Evolutionary conservation across 768 basidiomycete genomes (phyloP), one percentile per base, ranked within the genome.

Genomic region (Suillus plorans): DNA sequence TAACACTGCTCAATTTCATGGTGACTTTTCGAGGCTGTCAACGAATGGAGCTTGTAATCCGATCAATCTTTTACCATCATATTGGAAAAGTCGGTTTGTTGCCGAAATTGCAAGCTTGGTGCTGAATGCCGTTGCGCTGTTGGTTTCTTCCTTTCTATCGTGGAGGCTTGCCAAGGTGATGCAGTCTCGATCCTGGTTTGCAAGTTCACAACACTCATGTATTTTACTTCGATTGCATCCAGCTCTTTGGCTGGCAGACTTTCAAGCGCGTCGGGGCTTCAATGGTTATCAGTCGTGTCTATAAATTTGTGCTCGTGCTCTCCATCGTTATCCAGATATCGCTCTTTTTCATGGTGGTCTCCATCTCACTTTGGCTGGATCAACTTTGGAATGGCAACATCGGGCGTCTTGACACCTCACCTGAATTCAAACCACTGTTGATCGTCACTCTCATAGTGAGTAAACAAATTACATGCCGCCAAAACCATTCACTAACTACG

Each of bases 251-350:
- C 52, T 94, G 91, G 91, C 90, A 91, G 75, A 94, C 91, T 0
- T 94, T 93, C 83, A 92, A 92, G 75, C 89, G 91, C 63, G 86
- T 93, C 60, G 91, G 92, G 44, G 91, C 92, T 13, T 90, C 88
- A 7, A 77, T 85, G 68, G 81, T 80, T 13, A 91, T 94, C 76
- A 90, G 89, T 74, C 84, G 87, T 42, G 75, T 90, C 65, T 94
- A 94, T 81, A 90, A 86, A 74, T 77, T 87, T 56, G 87, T 92
- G 63, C 81, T 92, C 47, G 78, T 82, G 18, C 77, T 92, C 63
- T 91, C 89, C 7, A 90, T 90, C 69, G 80, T 84, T 47, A 86
- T 92, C 58, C 92, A 92, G 70, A 78, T 94, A n/a, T 85, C 87
- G 28, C 66, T 91, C 53, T 94, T 92, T 81, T 94, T 93, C 79